Percentiles rank a stretch among this genome's conserved stretches.
Conservation (phyloP, 2,329 filamentous ascomycete genomes). For the Aureobasidium sp. region DNA sequence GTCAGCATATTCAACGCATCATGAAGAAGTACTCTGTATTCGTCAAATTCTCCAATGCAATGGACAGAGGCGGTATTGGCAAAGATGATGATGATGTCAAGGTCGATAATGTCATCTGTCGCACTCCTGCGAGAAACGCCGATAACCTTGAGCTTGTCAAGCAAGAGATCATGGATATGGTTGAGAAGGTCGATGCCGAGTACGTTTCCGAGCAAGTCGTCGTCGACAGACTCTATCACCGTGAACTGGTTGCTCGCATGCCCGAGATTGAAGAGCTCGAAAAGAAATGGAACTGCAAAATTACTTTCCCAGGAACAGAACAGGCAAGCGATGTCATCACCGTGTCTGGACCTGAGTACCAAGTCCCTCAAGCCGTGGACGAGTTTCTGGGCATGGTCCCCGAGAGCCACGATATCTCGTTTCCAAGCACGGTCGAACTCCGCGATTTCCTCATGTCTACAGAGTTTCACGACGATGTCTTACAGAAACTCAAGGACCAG, state of each 20-base stretch:
- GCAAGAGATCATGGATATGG: slow-evolving; percentile 99
- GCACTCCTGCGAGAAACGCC: slow-evolving; percentile 91
- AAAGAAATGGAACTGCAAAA: slow-evolving; percentile 99
- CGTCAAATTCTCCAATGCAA: slow-evolving; percentile 98
- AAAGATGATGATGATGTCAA: slow-evolving; percentile 98
- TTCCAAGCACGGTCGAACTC: slow-evolving; percentile 68
- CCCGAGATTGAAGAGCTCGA: slow-evolving; percentile 88
- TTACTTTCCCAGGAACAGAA: slow-evolving; percentile 95
- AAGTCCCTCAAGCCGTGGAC: slow-evolving; percentile 94
- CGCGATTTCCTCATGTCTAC: slow-evolving; percentile 74
- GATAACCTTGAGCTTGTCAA: slow-evolving; percentile 96
- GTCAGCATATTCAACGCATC: slow-evolving; percentile 97
- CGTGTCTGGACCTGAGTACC: slow-evolving; percentile 94
- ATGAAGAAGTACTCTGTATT: slow-evolving; percentile 99
- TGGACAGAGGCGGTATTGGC: slow-evolving; percentile 89
- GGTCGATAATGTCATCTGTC: slow-evolving; percentile 97
- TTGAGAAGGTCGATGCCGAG: slow-evolving; percentile 93
- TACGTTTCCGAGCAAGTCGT: slow-evolving; percentile 91
- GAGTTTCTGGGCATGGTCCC: slow-evolving; percentile 97
- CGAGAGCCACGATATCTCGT: slow-evolving; percentile 84
- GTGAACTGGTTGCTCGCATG: slow-evolving; percentile 83
- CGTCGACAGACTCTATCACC: slow-evolving; percentile 91
- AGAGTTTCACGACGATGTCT: slow-evolving; percentile 72
- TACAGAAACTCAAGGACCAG: slow-evolving; percentile 78
- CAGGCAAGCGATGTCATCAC: slow-evolving; percentile 94